Evolutionary conservation across 176 grass and related monocot species (phyloP).

Genomic region (Oryza australiensis): DNA sequence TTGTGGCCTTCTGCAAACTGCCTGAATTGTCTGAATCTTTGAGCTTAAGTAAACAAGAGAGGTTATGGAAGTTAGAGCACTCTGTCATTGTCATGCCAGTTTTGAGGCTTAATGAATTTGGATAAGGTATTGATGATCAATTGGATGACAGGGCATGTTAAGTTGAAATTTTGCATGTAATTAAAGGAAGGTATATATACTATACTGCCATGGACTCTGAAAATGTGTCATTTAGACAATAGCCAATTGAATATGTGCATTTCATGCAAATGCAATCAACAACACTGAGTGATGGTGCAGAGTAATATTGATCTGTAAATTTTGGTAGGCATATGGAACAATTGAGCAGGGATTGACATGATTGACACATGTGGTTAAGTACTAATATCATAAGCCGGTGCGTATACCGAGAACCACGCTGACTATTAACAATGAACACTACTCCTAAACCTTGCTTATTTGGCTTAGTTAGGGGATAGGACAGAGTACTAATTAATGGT

Average conservation of each 20-base stretch:
- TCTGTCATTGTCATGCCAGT: neutral
- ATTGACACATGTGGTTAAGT: conserved; percentile 39
- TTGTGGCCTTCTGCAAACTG: conserved; percentile 22
- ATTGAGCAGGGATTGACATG: conserved; percentile 27
- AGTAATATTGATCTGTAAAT: neutral
- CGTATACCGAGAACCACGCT: conserved; percentile 39
- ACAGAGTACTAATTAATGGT: neutral
- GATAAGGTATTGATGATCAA: too few species aligned
- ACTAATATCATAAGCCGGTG: neutral
- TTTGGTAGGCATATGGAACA: neutral
- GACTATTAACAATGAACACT: conserved; percentile 11
- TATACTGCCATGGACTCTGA: neutral
- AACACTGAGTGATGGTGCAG: neutral
- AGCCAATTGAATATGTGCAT: neutral
- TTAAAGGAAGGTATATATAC: too few species aligned
- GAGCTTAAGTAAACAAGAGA: neutral
- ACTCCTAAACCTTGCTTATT: neutral
- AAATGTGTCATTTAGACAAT: neutral
- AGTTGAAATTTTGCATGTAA: too few species aligned
- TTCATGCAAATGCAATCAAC: neutral
- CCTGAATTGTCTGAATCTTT: neutral
- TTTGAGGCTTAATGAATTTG: too few species aligned
- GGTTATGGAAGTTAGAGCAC: neutral
- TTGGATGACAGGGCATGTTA: too few species aligned
- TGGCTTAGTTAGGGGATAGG: neutral